Percentiles rank a stretch among this genome's conserved stretches.
These are phyloP conservation scores for Lentithecium fluviatile DNA, from an alignment of 495 filamentous ascomycete genomes.

Conservation along the genomic window DNA sequence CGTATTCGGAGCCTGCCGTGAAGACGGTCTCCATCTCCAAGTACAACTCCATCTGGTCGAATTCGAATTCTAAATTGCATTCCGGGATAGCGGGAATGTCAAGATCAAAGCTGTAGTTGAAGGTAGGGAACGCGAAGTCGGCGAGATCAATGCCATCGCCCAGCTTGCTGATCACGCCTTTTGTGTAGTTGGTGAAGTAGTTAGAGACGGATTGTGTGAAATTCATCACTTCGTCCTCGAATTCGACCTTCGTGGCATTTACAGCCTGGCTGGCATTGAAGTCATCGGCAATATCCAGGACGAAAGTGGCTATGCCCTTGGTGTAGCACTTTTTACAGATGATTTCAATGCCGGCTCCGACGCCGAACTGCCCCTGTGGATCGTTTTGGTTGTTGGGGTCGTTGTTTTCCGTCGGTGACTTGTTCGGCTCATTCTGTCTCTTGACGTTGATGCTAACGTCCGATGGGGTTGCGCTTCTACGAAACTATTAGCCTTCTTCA, in stretches of 20 bases:
- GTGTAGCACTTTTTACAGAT: slow-evolving; percentile 54
- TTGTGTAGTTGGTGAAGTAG: slow-evolving; percentile 16
- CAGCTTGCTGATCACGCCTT: slow-evolving; percentile 9
- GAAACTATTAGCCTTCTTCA: not conserved
- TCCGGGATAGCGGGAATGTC: slow-evolving; percentile 48
- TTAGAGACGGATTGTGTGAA: slow-evolving; percentile 18
- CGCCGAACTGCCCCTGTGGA: too few species aligned
- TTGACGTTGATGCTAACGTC: not conserved
- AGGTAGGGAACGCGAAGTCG: slow-evolving; percentile 45
- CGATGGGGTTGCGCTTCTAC: not conserved
- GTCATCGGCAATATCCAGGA: slow-evolving; percentile 44
- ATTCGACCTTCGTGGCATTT: slow-evolving; percentile 39
- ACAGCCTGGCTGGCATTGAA: slow-evolving; percentile 46
- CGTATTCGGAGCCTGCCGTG: slow-evolving; percentile 48
- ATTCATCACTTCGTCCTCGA: slow-evolving; percentile 39
- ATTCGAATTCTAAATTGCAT: slow-evolving; percentile 47
- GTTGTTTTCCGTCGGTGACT: not conserved
- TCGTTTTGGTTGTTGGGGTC: not conserved
- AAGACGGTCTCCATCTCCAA: slow-evolving; percentile 50
- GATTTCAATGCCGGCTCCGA: slow-evolving; percentile 40
- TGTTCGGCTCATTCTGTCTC: not conserved
- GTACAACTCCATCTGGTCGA: slow-evolving; percentile 55
- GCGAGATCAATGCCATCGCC: slow-evolving; percentile 38
- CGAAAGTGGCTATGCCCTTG: slow-evolving; percentile 48
- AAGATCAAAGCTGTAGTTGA: slow-evolving; percentile 33